Base-by-base conservation (phyloP, 192 early-diverging fungal species). In the Chytriomyces confervae region DNA sequence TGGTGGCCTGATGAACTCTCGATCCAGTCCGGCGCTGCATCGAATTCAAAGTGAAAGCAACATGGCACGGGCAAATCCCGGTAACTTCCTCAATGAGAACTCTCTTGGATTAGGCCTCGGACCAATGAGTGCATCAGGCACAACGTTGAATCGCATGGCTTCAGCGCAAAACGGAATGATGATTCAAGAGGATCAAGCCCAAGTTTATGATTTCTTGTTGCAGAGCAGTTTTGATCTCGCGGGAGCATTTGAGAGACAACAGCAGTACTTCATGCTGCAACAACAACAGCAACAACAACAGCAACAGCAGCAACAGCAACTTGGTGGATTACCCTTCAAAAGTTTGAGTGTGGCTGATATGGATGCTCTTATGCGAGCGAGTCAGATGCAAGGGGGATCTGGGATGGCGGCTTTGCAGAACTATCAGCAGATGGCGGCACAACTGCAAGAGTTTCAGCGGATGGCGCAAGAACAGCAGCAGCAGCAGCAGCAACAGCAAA, bases 281-380 rank as follows among this genome's bases (percentile, higher is more conserved):
- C 48, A 57, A 23, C 13, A 9, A 24, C 66, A 69, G 16, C 45
- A 69, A 6, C 8, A 36, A 36, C 29, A 36, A 2, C 29, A 45
- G 13, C 48, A 50, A 5, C 69, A 57, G 50, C 50, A 50, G n/a
- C 20, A 11, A 11, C 20, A 18, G 3, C 7, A 27, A 11, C 7
- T 43, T 10, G 53, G 29, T 9, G 61, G 61, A 36, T n/a, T 45
- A 20, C 72, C 11, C 9, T 62, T 48, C 61, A 74, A 62, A 46
- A 74, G 72, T 74, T 62, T 62, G 18, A 74, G 72, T 46, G 72
- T 74, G 7, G 72, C 61, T 2, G 72, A 74, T 74, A 16, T 74
- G 72, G 50, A 27, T 13, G 50, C 46, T 18, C 63, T 43, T 60
- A 8, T 43, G n/a, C 61, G 63, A 60, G 72, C 72, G 45, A 48